Base-by-base conservation (phyloP, 2,329 filamentous ascomycete species). In the Trichophyton equinum region DNA sequence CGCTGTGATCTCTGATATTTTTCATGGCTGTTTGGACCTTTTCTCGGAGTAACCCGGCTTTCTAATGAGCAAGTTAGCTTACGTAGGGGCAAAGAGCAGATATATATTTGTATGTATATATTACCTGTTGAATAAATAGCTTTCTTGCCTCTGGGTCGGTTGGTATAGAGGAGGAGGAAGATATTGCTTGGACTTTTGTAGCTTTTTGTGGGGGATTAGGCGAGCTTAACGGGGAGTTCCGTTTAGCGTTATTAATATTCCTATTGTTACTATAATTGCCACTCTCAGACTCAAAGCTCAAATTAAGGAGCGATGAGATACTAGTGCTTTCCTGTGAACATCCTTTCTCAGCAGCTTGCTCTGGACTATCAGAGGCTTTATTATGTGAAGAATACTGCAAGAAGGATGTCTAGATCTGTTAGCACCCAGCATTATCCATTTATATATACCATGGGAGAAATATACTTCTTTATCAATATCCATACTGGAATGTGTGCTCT, bases 11-110 rank as follows among this genome's bases (percentile, higher is more conserved):
- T 62, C 68, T 67, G 47, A 74, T 70, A 59, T 68, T 71, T 51
- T 71, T 73, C 73, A 75, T 74, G 55, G 74, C 74, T 46, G 67
- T 71, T 66, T 74, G 74, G 58, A 76, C 67, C 63, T 70, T 70
- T 62, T 61, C 71, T 58, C 70, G 71, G 55, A 75, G 73, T 9
- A 75, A 69, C 47, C 58, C 68, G 58, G 74, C 74, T 75, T 74
- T 76, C 74, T 76, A 57, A n/a, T 53, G 20, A 33, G 13, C 4
- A 13, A 9, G 7, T 55, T 55, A 55, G 27, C 30, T 9, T 30
- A 25, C 38, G 18, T 4, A 36, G n/a, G 30, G 1, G 3, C 9
- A 33, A 36, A 55, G 30, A 20, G 36, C 22, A 38, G 11, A 18
- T 22, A 33, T 9, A 1, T 4, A 38, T 38, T 13, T 13, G 9